A percentile compares a stretch with the other conserved stretches of the same genome.
phyloP scores from a whole-genome alignment of 2,329 filamentous ascomycete genomes.

The Sclerotinia nivalis region DNA sequence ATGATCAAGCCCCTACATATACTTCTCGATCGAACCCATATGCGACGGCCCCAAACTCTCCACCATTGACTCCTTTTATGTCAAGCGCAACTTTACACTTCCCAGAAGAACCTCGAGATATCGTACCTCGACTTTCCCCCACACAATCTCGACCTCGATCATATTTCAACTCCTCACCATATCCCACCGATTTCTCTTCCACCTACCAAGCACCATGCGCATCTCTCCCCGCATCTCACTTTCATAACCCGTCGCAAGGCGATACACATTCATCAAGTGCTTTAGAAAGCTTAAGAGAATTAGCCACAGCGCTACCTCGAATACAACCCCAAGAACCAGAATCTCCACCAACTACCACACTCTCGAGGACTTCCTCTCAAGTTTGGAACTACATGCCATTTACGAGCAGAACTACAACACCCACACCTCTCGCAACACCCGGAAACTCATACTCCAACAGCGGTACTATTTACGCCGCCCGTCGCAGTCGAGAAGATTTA shows the following conservation, averaged over 20 bases:
- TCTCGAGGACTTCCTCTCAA: conserved; percentile 32
- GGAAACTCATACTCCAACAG: conserved; percentile 34
- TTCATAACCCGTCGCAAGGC: conserved; percentile 20
- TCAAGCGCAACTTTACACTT: conserved; percentile 46
- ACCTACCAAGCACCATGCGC: conserved; percentile 43
- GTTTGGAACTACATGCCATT: conserved; percentile 41
- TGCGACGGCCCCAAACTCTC: conserved; percentile 35
- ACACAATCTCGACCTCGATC: conserved; percentile 59
- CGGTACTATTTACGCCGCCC: conserved; percentile 27
- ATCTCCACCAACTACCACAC: conserved; percentile 26
- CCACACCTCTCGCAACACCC: conserved; percentile 34
- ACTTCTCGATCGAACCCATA: conserved; percentile 30
- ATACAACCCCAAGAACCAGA: conserved; percentile 20
- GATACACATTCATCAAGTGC: conserved; percentile 33
- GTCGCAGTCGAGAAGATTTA: conserved; percentile 34
- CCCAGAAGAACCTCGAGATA: conserved; percentile 57
- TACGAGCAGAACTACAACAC: conserved; percentile 30
- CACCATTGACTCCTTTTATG: conserved; percentile 40
- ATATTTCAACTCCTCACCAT: conserved; percentile 52
- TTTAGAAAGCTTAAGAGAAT: conserved; percentile 34
- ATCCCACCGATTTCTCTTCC: conserved; percentile 20
- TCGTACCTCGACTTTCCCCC: conserved; percentile 63
- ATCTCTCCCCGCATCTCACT: conserved; percentile 42
- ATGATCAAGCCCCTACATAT: conserved; percentile 35
- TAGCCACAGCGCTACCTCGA: conserved; percentile 37